phyloP scores from a whole-genome alignment of 148 eudicot species.

The Chenopodium quinoa region DNA sequence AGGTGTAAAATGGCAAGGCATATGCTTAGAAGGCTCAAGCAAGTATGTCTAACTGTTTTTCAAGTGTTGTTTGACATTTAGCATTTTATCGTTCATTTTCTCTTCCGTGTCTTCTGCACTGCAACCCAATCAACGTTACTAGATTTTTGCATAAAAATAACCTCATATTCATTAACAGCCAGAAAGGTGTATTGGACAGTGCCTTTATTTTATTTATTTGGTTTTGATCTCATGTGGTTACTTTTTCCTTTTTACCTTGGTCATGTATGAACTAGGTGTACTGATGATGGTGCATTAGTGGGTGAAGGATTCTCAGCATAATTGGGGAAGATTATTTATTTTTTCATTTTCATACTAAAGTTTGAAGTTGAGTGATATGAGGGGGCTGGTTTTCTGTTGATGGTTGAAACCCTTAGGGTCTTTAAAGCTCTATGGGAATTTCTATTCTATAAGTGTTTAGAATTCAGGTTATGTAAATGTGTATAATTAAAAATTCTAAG shows the following conservation, averaged over 20 bases:
- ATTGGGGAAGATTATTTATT: background rate
- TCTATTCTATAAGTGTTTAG: too few relatives aligned
- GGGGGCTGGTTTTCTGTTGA: background rate
- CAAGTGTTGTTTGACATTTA: background rate
- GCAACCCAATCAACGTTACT: background rate
- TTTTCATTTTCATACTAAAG: background rate
- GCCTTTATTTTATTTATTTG: too few relatives aligned
- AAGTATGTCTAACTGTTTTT: slow-evolving; percentile 44
- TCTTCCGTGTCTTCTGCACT: background rate
- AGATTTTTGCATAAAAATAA: background rate
- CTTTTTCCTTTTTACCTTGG: background rate
- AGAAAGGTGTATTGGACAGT: background rate
- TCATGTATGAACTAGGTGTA: background rate
- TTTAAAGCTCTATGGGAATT: background rate
- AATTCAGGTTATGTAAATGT: too few relatives aligned
- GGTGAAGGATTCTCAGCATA: background rate
- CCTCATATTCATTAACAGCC: background rate
- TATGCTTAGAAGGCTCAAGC: slow-evolving; percentile 68
- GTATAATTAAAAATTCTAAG: too few relatives aligned
- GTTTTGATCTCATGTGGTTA: too few relatives aligned
- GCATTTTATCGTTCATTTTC: background rate
- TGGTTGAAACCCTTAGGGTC: background rate
- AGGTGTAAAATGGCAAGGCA: slow-evolving; percentile 77
- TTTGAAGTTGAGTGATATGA: background rate
- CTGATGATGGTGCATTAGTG: background rate